A percentile compares a stretch with the other conserved stretches of the same genome.
These are phyloP conservation scores for Pleurozium schreberi DNA, from an alignment of 225 moss, liverwort and hornwort species.

Conservation along the genomic window DNA sequence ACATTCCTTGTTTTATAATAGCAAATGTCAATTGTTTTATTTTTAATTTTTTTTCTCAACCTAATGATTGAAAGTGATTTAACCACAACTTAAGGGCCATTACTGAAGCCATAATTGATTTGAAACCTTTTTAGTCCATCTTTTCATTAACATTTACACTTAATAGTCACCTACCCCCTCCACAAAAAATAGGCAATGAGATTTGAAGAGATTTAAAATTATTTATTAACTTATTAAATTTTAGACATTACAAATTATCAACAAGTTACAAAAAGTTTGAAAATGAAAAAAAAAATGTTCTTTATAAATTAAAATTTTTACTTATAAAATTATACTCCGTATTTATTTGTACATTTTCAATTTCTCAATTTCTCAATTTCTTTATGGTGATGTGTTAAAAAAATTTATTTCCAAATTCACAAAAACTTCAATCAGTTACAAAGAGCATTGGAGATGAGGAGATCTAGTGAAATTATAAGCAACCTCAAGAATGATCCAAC, in stretches of 20 bases:
- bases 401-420: neutral
- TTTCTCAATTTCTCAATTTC: too few relatives aligned
- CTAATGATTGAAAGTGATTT: neutral
- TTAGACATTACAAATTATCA: neutral
- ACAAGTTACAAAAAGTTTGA: too few relatives aligned
- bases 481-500: neutral
- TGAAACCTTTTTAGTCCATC: neutral
- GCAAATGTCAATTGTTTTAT: neutral
- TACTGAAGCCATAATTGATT: neutral
- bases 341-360: too few relatives aligned
- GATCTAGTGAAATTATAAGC: neutral
- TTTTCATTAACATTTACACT: neutral
- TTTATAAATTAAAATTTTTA: too few relatives aligned
- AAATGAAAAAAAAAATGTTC: too few relatives aligned
- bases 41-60: neutral
- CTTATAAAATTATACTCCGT: too few relatives aligned
- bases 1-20: neutral
- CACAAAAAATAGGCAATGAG: neutral
- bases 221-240: neutral
- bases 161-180: neutral
- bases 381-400: accelerated
- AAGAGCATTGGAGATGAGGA: accelerated
- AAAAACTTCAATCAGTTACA: neutral
- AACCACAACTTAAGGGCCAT: neutral
- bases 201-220: neutral